Percentiles rank a stretch among this genome's conserved stretches.
Conservation (phyloP, 495 filamentous ascomycete genomes). For the Evansstolkia leycettana region DNA sequence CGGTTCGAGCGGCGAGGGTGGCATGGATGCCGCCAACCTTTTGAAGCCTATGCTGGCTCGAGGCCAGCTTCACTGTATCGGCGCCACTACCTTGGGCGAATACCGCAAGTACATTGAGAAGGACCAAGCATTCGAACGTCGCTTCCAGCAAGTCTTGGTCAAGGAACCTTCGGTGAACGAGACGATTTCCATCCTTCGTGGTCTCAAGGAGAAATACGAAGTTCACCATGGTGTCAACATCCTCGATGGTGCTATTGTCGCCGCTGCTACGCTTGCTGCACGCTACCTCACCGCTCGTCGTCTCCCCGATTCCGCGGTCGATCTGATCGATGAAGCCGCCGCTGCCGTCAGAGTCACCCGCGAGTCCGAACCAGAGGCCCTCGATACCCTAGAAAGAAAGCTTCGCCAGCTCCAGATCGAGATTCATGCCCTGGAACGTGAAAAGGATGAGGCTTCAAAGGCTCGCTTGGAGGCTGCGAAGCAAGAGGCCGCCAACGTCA, state of each 20-base stretch:
- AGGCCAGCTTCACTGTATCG: slow-evolving; percentile 94
- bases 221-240: slow-evolving; percentile 97
- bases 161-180: slow-evolving; percentile 82
- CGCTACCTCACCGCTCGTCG: slow-evolving; percentile 84
- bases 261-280: slow-evolving; percentile 77
- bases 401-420: slow-evolving; percentile 88
- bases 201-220: slow-evolving; percentile 93
- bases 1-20: slow-evolving; percentile 83
- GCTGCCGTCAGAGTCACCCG: slow-evolving; percentile 87
- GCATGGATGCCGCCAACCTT: slow-evolving; percentile 97
- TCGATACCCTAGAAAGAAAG: slow-evolving; percentile 84
- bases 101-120: slow-evolving; percentile 99
- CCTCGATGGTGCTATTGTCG: slow-evolving; percentile 80
- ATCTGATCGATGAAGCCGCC: slow-evolving; percentile 91
- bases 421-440: slow-evolving; percentile 84
- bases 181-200: slow-evolving; percentile 93
- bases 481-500: slow-evolving; percentile 80
- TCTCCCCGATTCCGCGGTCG: slow-evolving; percentile 91
- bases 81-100: slow-evolving; percentile 86
- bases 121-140: slow-evolving; percentile 91
- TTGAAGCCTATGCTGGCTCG: slow-evolving; percentile 95
- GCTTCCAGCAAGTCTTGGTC: slow-evolving; percentile 95
- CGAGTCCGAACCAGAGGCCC: slow-evolving; percentile 87
- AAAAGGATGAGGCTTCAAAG: slow-evolving; percentile 88
- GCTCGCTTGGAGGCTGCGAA: slow-evolving; percentile 68